Base-by-base conservation (phyloP, 495 filamentous ascomycete genomes). In the Aspergillus ellipticus region DNA sequence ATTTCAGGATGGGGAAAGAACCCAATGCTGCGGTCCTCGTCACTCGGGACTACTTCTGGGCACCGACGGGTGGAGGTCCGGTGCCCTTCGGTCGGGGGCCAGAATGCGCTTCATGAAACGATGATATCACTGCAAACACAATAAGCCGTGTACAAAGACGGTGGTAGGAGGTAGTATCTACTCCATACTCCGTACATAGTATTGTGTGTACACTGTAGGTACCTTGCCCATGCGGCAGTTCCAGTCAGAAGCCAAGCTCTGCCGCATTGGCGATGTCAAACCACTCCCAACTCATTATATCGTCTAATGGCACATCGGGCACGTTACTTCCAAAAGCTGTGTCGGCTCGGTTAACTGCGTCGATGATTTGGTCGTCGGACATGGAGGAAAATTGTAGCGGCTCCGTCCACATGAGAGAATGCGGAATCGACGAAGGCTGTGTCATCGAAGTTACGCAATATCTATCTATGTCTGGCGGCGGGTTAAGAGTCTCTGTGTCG, bases 341-440 rank as follows among this genome's bases (percentile, higher is more conserved):
- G 9, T 76, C 81, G 6, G 80, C 79, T 43, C 78, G 73, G 63
- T 83, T 83, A 41, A 87, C 77, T 15, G 82, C 82, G 61, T 86
- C 80, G 6, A 81, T 73, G 28, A 86, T 82, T 60, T 87, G 82
- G 53, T 82, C 72, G 50, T 85, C 82, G 5, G 83, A 86, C 84
- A 87, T 87, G 31, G 82, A 76, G 9, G 83, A 86, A 63, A 87
- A 86, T 47, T 83, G 82, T 35, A 87, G 64, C 5, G 82, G 75
- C 57, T 85, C 80, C 0, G 72, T 62, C 79, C 75, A 83, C 5
- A 75, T 51, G 46, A 70, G 31, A 37, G 60, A 54, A 2, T 65
- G 54, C 13, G 61, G 60, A 28, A 66, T 28, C 13, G 45, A 61
- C 31, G 57, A 37, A 11, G 59, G 22, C 39, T 71, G 64, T 0